Evolutionary conservation across 306 rosid genomes (phyloP).

Genomic region (Quercus ilex): DNA sequence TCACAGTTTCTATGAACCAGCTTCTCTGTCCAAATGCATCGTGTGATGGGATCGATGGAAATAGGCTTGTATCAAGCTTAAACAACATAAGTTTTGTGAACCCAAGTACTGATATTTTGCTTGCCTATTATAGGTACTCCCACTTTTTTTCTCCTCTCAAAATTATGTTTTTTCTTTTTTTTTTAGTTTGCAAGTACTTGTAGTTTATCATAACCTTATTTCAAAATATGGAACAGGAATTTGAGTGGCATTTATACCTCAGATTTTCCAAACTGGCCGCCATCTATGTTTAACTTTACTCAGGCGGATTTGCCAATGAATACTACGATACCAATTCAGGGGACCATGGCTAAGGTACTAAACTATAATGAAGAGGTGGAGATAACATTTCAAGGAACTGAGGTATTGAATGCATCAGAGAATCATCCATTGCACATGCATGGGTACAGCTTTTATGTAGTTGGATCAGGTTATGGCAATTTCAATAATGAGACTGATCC

Average conservation of each 20-base stretch:
- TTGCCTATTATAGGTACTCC: too few relatives aligned
- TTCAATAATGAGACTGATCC: conserved; percentile 11
- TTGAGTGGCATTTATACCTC: background rate
- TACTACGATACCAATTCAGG: background rate
- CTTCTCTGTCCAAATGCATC: conserved; percentile 3
- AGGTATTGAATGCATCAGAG: background rate
- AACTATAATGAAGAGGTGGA: conserved; percentile 8
- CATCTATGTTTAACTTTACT: background rate
- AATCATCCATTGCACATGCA: conserved; percentile 24
- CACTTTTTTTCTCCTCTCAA: too few relatives aligned
- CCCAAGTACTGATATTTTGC: conserved; percentile 9
- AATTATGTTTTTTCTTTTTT: too few relatives aligned
- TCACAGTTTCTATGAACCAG: conserved; percentile 33
- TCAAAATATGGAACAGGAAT: background rate
- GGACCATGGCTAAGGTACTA: conserved; percentile 7
- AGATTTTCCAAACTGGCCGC: conserved; percentile 4
- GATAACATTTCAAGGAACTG: conserved; percentile 14
- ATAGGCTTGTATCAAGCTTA: conserved; percentile 26
- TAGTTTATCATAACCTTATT: too few relatives aligned
- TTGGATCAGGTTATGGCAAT: background rate
- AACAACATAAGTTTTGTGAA: conserved; percentile 44
- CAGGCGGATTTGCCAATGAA: background rate
- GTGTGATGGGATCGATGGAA: too few relatives aligned
- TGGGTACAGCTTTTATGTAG: conserved; percentile 1
- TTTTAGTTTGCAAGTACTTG: too few relatives aligned